Evolutionary conservation across 345 rosid species (phyloP).

Genomic region (rapeseed (Brassica napus)): Da-Ae NC_063450.1:49924001-49924500

Average conservation of each 20-base stretch:
- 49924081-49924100: conserved; percentile 68
- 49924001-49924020: conserved; percentile 50
- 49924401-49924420: conserved; percentile 78
- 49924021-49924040: conserved; percentile 55
- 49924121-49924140: conserved; percentile 64
- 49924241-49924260: conserved; percentile 75
- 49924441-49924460: conserved; percentile 69
- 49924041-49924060: conserved; percentile 67
- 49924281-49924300: conserved; percentile 79
- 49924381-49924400: conserved; percentile 53
- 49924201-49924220: conserved; percentile 65
- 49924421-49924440: conserved; percentile 86
- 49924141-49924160: conserved; percentile 80
- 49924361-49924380: conserved; percentile 36
- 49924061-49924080: conserved; percentile 71
- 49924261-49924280: conserved; percentile 77
- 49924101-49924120: conserved; percentile 67
- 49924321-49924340: conserved; percentile 24
- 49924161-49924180: conserved; percentile 75
- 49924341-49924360: conserved; percentile 38
- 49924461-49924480: conserved; percentile 67
- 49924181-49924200: conserved; percentile 73
- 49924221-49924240: conserved; percentile 39
- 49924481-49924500: conserved; percentile 85
- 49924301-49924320: conserved; percentile 55